A percentile compares a stretch with the other conserved stretches of the same genome.
Evolutionary conservation across 2,329 filamentous ascomycete genomes (phyloP).

Genomic region (Periconia sp.): DNA sequence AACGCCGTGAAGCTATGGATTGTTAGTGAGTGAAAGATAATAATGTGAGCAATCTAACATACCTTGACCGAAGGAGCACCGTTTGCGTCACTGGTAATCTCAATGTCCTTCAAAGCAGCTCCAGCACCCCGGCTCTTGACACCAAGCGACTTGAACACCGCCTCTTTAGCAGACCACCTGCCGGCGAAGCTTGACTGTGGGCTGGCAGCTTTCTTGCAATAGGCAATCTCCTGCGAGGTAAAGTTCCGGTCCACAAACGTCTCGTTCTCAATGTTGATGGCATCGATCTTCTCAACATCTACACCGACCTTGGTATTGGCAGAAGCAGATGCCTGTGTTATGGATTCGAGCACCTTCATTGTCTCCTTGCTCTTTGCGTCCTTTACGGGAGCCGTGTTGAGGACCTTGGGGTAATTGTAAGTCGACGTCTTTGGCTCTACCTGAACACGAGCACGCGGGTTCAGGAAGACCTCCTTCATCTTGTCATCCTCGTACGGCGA

Average conservation of each 20-base stretch:
- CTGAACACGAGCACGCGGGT: conserved; percentile 84
- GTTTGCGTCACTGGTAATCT: conserved; percentile 78
- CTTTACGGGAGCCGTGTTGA: conserved; percentile 65
- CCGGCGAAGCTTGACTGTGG: conserved; percentile 92
- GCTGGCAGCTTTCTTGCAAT: conserved; percentile 78
- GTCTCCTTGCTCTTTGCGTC: conserved; percentile 61
- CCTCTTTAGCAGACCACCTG: conserved; percentile 96
- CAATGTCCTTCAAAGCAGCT: conserved; percentile 89
- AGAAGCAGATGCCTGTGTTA: conserved; percentile 66
- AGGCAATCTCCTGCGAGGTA: conserved; percentile 77
- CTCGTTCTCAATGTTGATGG: conserved; percentile 90
- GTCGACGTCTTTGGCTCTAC: conserved; percentile 84
- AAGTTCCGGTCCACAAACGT: conserved; percentile 97
- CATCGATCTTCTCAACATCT: conserved; percentile 85
- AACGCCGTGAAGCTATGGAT: conserved; percentile 74
- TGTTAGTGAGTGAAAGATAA: conserved; percentile 16
- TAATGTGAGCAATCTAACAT: conserved; percentile 48
- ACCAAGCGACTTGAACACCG: conserved; percentile 95
- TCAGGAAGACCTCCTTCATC: conserved; percentile 85
- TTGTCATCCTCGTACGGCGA: conserved; percentile 88
- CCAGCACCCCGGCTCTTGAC: conserved; percentile 85
- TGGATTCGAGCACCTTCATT: conserved; percentile 73
- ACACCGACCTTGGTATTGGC: conserved; percentile 79
- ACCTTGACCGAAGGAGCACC: conserved; percentile 85
- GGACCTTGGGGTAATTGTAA: conserved; percentile 65